These are phyloP conservation scores for Myriosclerotinia scirpicola DNA, from an alignment of 2,329 filamentous ascomycete genomes.

Conservation along the genomic window DNA sequence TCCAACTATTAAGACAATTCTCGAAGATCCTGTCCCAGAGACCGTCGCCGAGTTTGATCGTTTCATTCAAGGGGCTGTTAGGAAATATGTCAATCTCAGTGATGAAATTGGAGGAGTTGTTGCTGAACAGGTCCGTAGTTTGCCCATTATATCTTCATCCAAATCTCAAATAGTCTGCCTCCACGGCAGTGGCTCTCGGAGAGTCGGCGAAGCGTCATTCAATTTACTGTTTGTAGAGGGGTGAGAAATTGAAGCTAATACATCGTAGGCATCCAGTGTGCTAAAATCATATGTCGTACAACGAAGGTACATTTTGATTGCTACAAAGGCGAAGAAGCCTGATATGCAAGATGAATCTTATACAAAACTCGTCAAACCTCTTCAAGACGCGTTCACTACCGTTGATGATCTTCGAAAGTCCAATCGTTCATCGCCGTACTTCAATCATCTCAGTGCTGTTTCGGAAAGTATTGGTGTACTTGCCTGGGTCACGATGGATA, in stretches of 20 bases:
- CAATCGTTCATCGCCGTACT: slow-evolving; percentile 72
- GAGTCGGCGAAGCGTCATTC: slow-evolving; percentile 1
- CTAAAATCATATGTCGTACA: slow-evolving; percentile 74
- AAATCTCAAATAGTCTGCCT: not conserved
- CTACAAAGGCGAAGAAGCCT: slow-evolving; percentile 90
- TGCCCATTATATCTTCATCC: not conserved
- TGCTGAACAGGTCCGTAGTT: slow-evolving; percentile 68
- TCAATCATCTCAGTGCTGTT: slow-evolving; percentile 82
- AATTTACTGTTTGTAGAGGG: not conserved
- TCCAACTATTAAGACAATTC: slow-evolving; percentile 34
- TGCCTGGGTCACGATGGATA: slow-evolving; percentile 85
- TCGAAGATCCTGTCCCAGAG: slow-evolving; percentile 62
- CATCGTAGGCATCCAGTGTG: slow-evolving; percentile 51
- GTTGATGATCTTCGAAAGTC: slow-evolving; percentile 79
- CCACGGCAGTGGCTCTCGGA: not conserved
- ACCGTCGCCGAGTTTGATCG: slow-evolving; percentile 86
- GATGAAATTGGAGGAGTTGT: slow-evolving; percentile 74
- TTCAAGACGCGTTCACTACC: slow-evolving; percentile 77
- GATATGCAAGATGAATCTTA: slow-evolving; percentile 63
- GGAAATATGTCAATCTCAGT: slow-evolving; percentile 76
- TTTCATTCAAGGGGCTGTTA: slow-evolving; percentile 71
- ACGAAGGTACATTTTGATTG: slow-evolving; percentile 82
- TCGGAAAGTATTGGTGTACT: slow-evolving; percentile 87
- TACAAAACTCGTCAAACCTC: slow-evolving; percentile 79
- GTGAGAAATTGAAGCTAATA: slow-evolving; percentile 23